Base-by-base conservation (phyloP, 2,329 filamentous ascomycete species). In the Acrodontium crateriforme region DNA sequence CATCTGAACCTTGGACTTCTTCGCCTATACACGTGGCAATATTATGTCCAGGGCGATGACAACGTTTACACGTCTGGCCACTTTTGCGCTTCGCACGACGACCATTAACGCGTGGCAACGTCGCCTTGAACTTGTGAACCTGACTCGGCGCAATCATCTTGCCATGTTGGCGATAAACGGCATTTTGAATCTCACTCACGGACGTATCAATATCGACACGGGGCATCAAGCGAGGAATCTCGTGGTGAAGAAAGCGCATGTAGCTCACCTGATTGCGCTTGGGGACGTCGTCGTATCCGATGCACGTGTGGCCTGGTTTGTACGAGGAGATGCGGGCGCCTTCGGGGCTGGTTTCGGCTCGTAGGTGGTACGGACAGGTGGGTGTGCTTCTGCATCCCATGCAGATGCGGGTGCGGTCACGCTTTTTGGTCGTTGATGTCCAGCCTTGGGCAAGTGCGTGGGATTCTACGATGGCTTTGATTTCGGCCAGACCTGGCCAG, bases 281-380 rank as follows among this genome's bases (percentile, higher is more conserved):
- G 10, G 29, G 29, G 12, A 18, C 20, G 4, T 9, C 24, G 20
- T 15, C 25, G 7, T 17, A 24, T 10, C 11, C 18, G 3, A 25
- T 15, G 17, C 29, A 31, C 6, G 16, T 28, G 14, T 31, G 29
- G n/a, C 15, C 13, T 11, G 23, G 11, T 16, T 28, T 31, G 13
- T 21, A 31, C 6, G 29, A 24, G 5, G 29, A 31, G 9, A 31
- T 31, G 18, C 29, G 29, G 8, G 29, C 29, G 9, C 29, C 29
- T 10, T 31, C 25, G 2, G 16, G 18, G 21, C 29, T 27, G 8
- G 25, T 28, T 15, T 31, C 29, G 3, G 25, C 29, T 6, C 29
- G 29, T n/a, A 27, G 17, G 13, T 31, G 29, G 18, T 25, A 31
- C 17, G 25, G 25, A 13, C 29, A 31, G 18, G 14, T 18, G 4